Evolutionary conservation across 2,329 filamentous ascomycete species (phyloP), one percentile per base, ranked within the genome.

Genomic region (Calonectria hongkongensis): DNA sequence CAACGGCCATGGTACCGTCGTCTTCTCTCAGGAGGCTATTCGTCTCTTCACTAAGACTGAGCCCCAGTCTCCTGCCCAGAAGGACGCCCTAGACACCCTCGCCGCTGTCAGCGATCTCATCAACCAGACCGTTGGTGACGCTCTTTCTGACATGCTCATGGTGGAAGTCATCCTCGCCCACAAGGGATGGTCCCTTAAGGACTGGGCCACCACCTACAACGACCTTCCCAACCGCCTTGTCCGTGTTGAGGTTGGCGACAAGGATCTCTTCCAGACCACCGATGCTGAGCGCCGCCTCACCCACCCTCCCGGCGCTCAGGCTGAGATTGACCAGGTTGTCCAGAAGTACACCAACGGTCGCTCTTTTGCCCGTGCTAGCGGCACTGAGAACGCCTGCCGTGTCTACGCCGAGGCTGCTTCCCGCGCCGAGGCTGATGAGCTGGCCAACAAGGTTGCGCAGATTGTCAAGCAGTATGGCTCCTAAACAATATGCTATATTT

Each of bases 61-160:
- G 82, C 96, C 97, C 7, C 93, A 97, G 84, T 98, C 95, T 0
- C 96, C 97, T 0, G 96, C 95, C 8, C 96, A 98, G 84, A 94
- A 96, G 82, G 94, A 95, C 79, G 95, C 96, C 2, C 90, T 98
- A 16, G 94, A 98, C 68, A 95, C 93, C 10, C 92, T 99, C 1
- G 89, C 91, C 66, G 96, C 95, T 13, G 90, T 98, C 67, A 93
- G 93, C 64, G 94, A 98, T 79, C 90, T 99, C 75, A 98, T 99
- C 88, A 99, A 99, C 89, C 97, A 99, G 87, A 97, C 97, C 1
- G 96, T 98, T 58, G 97, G 97, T 66, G 97, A 99, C 82, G 97
- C 97, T 58, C 90, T 99, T 70, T 98, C 95, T 0, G 97, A 99
- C 85, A 94, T 98, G 90, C 91, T 99, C 56, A 92, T 99, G 81